phyloP scores from a whole-genome alignment of 116 monocot species.

The Cymodocea nodosa region DNA sequence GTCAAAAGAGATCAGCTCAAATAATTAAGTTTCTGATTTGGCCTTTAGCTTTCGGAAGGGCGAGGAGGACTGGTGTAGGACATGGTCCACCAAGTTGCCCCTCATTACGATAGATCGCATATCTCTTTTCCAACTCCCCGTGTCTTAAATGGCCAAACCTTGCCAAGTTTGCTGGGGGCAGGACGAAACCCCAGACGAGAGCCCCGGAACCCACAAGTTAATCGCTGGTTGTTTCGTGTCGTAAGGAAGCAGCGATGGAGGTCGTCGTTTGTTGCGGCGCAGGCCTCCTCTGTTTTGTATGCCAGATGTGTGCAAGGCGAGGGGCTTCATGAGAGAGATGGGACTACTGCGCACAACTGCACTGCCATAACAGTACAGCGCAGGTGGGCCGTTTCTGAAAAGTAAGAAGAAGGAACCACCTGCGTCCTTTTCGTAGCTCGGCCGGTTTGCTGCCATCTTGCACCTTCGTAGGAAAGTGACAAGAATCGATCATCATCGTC shows the following conservation, averaged over 20 bases:
- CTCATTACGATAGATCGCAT: background rate
- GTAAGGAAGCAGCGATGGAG: background rate
- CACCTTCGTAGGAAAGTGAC: conserved; percentile 1
- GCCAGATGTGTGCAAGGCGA: background rate
- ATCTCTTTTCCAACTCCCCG: no score
- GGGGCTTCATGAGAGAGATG: no score
- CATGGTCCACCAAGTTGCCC: background rate
- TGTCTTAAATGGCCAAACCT: no score
- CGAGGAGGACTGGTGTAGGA: background rate
- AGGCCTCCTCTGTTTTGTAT: background rate
- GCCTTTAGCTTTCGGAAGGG: background rate
- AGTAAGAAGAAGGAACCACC: background rate
- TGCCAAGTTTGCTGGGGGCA: background rate
- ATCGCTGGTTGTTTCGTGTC: background rate
- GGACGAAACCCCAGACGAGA: conserved; percentile 2
- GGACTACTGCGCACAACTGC: background rate
- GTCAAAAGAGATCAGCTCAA: background rate
- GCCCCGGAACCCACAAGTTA: background rate
- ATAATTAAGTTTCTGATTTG: background rate
- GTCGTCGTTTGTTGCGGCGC: background rate
- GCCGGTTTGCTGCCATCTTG: conserved; percentile 9
- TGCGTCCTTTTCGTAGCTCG: background rate
- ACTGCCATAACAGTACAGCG: background rate
- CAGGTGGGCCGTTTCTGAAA: background rate
- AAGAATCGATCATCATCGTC: conserved; percentile 2